These are phyloP conservation scores for Neurospora intermedia DNA, from an alignment of 495 filamentous ascomycete species.

Conservation along the genomic window DNA sequence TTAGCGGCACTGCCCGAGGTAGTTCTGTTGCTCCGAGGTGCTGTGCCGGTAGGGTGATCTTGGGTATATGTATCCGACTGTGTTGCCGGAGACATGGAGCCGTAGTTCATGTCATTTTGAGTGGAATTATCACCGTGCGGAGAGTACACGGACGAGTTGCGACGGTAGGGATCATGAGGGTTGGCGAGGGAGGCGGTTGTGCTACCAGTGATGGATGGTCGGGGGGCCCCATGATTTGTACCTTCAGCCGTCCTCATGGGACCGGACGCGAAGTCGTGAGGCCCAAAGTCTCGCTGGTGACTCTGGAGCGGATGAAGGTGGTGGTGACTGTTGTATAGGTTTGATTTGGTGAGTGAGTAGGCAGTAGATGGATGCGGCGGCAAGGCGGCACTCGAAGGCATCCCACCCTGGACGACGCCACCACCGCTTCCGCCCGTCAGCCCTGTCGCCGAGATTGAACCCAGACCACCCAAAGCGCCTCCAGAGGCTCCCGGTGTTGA, in stretches of 20 bases:
- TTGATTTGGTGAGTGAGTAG: not conserved
- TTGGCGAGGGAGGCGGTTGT: not conserved
- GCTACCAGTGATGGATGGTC: not conserved
- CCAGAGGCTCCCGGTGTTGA: not conserved
- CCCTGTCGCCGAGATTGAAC: not conserved
- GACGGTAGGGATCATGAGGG: not conserved
- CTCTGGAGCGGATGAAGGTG: not conserved
- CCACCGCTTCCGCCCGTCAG: not conserved
- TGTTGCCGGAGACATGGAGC: not conserved
- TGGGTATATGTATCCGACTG: not conserved
- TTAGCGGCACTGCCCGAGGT: not conserved
- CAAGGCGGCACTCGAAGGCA: not conserved
- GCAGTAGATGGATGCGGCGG: not conserved
- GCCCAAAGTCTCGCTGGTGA: not conserved
- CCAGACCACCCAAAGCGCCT: not conserved
- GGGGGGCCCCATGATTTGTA: not conserved
- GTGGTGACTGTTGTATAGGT: not conserved
- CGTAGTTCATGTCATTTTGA: not conserved
- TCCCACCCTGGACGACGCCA: not conserved
- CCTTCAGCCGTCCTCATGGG: not conserved
- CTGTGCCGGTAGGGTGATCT: slow-evolving; percentile 7
- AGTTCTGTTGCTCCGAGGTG: slow-evolving; percentile 18
- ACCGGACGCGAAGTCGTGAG: not conserved
- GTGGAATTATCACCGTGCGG: slow-evolving; percentile 29
- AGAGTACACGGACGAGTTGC: slow-evolving; percentile 20